Evolutionary conservation across 2,329 filamentous ascomycete species (phyloP), one percentile per base, ranked within the genome.

Genomic region (Periconia digitata): DNA sequence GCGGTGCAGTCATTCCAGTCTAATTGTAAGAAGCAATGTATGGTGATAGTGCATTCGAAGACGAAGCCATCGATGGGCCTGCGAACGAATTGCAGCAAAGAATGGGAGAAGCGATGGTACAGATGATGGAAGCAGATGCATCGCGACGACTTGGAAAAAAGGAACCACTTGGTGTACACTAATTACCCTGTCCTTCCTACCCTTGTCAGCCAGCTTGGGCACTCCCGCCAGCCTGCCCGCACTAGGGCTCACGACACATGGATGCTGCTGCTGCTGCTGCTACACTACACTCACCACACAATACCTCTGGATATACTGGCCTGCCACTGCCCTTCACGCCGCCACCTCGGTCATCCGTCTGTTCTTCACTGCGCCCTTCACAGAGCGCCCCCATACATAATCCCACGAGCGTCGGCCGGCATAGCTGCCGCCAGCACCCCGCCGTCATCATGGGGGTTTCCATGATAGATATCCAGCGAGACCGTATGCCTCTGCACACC

Each of bases 391-490:
- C 27, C 27, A 32, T 15, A 32, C 27, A 13, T 12, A 15, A 32
- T 15, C 27, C 27, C 20, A n/a, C 35, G 18, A 17, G 35, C 15
- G n/a, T 56, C 55, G 55, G 54, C 55, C 54, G 40, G 46, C 40
- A n/a, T n/a, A n/a, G n/a, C n/a, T n/a, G n/a, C n/a, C n/a, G n/a
- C n/a, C n/a, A 52, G 56, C 56, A 59, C 37, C 37, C 16, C 22
- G 21, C 38, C 78, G 63, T 64, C 67, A 85, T 72, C 64, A 96
- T 96, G 90, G 87, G 84, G 64, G 79, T 87, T 73, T 95, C 91
- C 57, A 83, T 92, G 64, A 87, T 96, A 67, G 85, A 91, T 68
- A 85, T 91, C 66, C 90, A 95, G 79, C 86, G 86, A 63, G 85
- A 89, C 57, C 79, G 87, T 90, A 74, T 37, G 62, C 46, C 37